Percentiles rank a stretch among this genome's conserved stretches.
Evolutionary conservation across 2,329 filamentous ascomycete species (phyloP).

Genomic region (Chrysoporthe austroafricana): DNA sequence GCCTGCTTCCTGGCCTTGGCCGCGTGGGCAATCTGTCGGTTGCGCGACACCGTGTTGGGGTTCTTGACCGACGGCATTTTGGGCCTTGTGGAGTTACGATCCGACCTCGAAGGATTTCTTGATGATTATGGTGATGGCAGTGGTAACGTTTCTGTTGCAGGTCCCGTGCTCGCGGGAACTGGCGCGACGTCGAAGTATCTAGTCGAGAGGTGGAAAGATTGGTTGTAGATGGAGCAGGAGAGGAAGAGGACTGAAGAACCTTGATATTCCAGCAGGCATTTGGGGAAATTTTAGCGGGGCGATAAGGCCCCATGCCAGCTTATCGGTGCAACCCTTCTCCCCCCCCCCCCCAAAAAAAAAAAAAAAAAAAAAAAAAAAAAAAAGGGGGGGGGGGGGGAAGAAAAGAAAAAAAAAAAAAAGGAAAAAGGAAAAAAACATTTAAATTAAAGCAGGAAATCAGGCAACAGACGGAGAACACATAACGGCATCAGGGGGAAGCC

Average conservation of each 20-base stretch:
- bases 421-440: not conserved
- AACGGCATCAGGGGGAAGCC: no score
- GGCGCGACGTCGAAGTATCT: not conserved
- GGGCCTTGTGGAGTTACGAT: not conserved
- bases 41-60: conserved; percentile 60
- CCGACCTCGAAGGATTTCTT: not conserved
- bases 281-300: conserved; percentile 9
- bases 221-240: not conserved
- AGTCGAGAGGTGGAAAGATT: not conserved
- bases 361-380: not conserved
- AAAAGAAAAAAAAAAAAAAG: not conserved
- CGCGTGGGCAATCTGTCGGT: conserved; percentile 53
- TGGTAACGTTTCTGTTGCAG: not conserved
- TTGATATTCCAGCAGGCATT: not conserved
- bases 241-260: not conserved
- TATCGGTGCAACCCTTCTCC: not conserved
- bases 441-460: no score
- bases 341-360: not conserved
- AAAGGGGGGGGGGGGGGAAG: not conserved
- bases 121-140: not conserved
- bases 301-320: not conserved
- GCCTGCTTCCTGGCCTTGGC: conserved; percentile 49
- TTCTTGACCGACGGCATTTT: conserved; percentile 61
- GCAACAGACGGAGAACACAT: no score
- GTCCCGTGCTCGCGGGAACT: no score